Evolutionary conservation across 2,329 filamentous ascomycete species (phyloP).

Genomic region (Calonectria pseudoturangicola): DNA sequence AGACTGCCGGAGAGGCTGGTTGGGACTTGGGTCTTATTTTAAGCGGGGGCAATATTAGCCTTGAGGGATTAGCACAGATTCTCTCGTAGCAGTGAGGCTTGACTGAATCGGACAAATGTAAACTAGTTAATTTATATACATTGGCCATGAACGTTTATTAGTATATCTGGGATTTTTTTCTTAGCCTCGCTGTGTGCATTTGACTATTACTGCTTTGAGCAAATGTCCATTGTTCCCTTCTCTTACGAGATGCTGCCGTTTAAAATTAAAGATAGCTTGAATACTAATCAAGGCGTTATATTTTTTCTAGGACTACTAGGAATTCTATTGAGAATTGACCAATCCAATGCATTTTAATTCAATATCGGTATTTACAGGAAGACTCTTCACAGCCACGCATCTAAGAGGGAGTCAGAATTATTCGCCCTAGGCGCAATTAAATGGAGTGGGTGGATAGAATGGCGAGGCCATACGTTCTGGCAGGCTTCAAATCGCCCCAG

Average conservation of each 20-base stretch:
- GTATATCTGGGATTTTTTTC: too few species aligned
- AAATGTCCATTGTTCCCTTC: too few species aligned
- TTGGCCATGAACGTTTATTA: too few species aligned
- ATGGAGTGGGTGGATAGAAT: too few species aligned
- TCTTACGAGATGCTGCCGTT: too few species aligned
- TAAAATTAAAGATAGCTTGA: too few species aligned
- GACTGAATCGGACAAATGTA: not conserved
- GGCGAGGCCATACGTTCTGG: constrained; percentile 20
- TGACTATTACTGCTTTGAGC: too few species aligned
- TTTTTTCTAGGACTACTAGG: too few species aligned
- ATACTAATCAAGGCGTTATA: too few species aligned
- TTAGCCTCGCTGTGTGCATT: too few species aligned
- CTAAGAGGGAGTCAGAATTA: not conserved
- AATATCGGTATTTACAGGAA: constrained; percentile 18
- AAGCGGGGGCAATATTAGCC: constrained; percentile 74
- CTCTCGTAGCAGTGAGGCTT: not conserved
- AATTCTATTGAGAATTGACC: not conserved
- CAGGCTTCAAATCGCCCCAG: constrained; percentile 28
- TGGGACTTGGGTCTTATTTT: constrained; percentile 82
- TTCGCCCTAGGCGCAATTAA: too few species aligned
- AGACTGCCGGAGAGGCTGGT: constrained; percentile 80
- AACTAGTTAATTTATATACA: not conserved
- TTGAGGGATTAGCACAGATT: not conserved
- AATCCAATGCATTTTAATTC: constrained; percentile 25
- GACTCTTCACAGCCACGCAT: constrained; percentile 20